A percentile compares a stretch with the other conserved stretches of the same genome.
Conservation (phyloP, 345 rosid species). For the Corymbia maculata region DNA sequence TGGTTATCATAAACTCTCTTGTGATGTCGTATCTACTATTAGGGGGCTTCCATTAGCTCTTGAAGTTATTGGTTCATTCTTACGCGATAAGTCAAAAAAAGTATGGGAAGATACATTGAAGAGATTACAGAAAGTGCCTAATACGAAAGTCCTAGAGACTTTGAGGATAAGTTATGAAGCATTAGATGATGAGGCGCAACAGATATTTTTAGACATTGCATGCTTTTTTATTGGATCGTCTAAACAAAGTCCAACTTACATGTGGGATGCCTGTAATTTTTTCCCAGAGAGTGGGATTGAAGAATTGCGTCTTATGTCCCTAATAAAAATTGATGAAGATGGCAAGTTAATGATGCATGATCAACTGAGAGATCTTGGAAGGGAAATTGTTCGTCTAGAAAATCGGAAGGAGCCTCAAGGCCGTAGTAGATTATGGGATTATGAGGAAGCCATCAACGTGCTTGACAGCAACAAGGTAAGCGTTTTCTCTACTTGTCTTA, state of each 20-base stretch:
- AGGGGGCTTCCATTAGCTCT: background rate
- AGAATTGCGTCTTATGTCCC: background rate
- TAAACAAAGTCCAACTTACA: background rate
- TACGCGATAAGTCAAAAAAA: accelerated
- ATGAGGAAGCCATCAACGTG: background rate
- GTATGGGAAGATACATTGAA: background rate
- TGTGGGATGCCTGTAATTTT: background rate
- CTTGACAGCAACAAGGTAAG: background rate
- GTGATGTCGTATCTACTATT: background rate
- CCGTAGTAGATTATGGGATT: background rate
- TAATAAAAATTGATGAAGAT: background rate
- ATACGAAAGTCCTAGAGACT: background rate
- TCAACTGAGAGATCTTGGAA: background rate
- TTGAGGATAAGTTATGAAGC: background rate
- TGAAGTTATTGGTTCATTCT: background rate
- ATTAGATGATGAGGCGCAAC: background rate
- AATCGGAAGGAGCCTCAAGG: background rate
- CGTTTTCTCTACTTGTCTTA: background rate
- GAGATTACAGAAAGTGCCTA: background rate
- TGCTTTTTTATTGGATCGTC: background rate
- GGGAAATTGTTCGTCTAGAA: background rate
- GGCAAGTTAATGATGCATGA: background rate
- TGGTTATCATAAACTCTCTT: background rate
- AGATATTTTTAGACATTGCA: background rate
- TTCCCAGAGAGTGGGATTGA: background rate